Percentiles rank a stretch among this genome's conserved stretches.
These are phyloP conservation scores for Neoarthrinium moseri DNA, from an alignment of 2,329 filamentous ascomycete genomes.

Conservation along the genomic window DNA sequence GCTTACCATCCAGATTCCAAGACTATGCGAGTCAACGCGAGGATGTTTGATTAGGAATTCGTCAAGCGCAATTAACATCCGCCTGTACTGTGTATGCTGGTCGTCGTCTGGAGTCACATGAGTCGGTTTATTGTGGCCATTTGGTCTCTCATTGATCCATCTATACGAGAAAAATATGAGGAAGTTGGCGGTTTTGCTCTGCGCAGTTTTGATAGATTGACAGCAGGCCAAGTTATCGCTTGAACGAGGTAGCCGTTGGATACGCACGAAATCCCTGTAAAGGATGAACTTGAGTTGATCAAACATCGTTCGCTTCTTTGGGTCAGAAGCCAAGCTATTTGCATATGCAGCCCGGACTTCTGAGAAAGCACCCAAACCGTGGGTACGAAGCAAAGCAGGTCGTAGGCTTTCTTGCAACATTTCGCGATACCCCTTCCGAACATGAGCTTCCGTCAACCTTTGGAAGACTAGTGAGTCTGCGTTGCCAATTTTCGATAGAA, in stretches of 20 bases:
- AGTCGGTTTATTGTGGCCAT: not conserved
- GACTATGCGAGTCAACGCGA: slow-evolving; percentile 15
- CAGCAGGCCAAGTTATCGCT: too few relatives aligned
- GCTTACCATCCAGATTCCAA: slow-evolving; percentile 29
- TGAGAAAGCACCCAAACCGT: not conserved
- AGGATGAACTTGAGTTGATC: not conserved
- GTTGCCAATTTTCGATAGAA: too few relatives aligned
- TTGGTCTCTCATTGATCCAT: slow-evolving; percentile 24
- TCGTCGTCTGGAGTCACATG: slow-evolving; percentile 26
- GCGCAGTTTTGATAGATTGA: too few relatives aligned
- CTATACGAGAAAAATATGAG: slow-evolving; percentile 35
- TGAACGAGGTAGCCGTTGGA: not conserved
- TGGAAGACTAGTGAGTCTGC: not conserved
- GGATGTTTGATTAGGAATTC: slow-evolving; percentile 24
- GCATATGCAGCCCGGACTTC: not conserved
- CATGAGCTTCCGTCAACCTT: not conserved
- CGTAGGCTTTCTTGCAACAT: not conserved
- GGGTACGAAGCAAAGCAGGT: slow-evolving; percentile 17
- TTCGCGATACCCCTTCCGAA: not conserved
- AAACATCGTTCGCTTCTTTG: not conserved
- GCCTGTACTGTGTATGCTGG: slow-evolving; percentile 28
- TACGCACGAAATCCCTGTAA: not conserved
- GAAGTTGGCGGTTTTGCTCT: slow-evolving; percentile 13
- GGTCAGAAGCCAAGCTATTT: not conserved
- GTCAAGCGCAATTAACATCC: slow-evolving; percentile 28